A percentile compares a stretch with the other conserved stretches of the same genome.
Evolutionary conservation across 108 stramenopile genomes (phyloP).

Genomic region (Craspedostauros australis): DNA sequence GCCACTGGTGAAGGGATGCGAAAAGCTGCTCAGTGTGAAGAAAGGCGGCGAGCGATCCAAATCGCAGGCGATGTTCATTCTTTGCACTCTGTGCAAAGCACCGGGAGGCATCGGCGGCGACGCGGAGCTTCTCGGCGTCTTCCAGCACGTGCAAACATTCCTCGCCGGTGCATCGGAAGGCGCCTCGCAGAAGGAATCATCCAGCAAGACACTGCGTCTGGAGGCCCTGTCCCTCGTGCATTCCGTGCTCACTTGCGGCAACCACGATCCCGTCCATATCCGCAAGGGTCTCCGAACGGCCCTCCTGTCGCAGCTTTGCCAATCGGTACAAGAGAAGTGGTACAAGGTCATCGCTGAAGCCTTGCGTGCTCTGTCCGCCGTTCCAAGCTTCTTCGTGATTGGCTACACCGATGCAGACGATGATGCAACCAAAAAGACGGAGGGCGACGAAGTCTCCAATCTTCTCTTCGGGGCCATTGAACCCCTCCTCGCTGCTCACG

Average conservation of each 20-base stretch:
- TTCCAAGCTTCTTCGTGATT: constrained; percentile 52
- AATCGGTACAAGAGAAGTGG: constrained; percentile 88
- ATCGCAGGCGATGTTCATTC: constrained; percentile 57
- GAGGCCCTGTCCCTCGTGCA: constrained; percentile 84
- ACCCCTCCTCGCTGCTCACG: constrained; percentile 87
- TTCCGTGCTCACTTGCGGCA: constrained; percentile 50
- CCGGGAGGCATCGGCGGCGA: constrained; percentile 76
- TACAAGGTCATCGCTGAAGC: constrained; percentile 96
- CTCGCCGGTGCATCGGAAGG: constrained; percentile 33
- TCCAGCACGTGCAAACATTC: constrained; percentile 56
- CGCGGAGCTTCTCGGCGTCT: constrained; percentile 56
- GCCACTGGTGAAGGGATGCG: constrained; percentile 66
- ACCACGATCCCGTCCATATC: constrained; percentile 54
- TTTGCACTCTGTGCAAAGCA: constrained; percentile 63
- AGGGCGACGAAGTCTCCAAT: constrained; percentile 47
- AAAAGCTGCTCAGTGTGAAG: constrained; percentile 72
- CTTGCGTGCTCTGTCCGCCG: constrained; percentile 72
- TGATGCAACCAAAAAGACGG: constrained; percentile 25
- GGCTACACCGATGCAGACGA: constrained; percentile 18
- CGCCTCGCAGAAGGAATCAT: constrained; percentile 32
- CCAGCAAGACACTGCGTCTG: constrained; percentile 86
- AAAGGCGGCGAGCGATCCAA: constrained; percentile 79
- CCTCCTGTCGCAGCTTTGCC: constrained; percentile 65
- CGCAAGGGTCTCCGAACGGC: constrained; percentile 35
- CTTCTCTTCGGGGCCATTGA: constrained; percentile 80